Conservation (phyloP, 2,329 filamentous ascomycete genomes). For the Davidsoniella eucalypti region DNA sequence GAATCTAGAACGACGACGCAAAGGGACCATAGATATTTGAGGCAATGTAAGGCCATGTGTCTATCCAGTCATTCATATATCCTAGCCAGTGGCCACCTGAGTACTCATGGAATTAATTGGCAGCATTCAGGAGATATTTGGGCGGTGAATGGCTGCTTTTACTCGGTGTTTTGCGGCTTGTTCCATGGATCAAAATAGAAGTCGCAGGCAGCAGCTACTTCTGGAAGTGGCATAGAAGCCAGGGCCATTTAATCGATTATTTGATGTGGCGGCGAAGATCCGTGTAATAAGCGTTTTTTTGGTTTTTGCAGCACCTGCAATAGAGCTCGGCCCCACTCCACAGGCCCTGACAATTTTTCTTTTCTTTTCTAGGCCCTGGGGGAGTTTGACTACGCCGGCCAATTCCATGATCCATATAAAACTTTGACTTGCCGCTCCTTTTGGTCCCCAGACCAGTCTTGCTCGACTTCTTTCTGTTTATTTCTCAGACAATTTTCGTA, state of each 20-base stretch:
- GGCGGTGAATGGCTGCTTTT: too few relatives aligned
- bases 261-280: neutral
- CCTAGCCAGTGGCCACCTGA: too few relatives aligned
- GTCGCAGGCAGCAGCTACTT: neutral
- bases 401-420: constrained; percentile 10
- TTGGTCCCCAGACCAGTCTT: neutral
- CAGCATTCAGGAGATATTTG: too few relatives aligned
- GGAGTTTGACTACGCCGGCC: neutral
- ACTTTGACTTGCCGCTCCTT: constrained; percentile 9
- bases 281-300: too few relatives aligned
- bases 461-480: constrained; percentile 1
- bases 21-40: too few relatives aligned
- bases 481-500: constrained; percentile 1
- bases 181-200: neutral
- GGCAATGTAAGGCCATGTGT: too few relatives aligned
- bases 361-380: neutral
- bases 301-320: neutral
- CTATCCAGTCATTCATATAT: too few relatives aligned
- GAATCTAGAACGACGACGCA: too few relatives aligned
- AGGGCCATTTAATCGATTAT: neutral
- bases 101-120: too few relatives aligned
- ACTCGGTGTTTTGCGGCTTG: too few relatives aligned
- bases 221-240: neutral
- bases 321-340: constrained; percentile 11
- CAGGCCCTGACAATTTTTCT: constrained; percentile 13